Evolutionary conservation across 768 basidiomycete species (phyloP).

Genomic region (Holtermanniella nyarrowii): DNA sequence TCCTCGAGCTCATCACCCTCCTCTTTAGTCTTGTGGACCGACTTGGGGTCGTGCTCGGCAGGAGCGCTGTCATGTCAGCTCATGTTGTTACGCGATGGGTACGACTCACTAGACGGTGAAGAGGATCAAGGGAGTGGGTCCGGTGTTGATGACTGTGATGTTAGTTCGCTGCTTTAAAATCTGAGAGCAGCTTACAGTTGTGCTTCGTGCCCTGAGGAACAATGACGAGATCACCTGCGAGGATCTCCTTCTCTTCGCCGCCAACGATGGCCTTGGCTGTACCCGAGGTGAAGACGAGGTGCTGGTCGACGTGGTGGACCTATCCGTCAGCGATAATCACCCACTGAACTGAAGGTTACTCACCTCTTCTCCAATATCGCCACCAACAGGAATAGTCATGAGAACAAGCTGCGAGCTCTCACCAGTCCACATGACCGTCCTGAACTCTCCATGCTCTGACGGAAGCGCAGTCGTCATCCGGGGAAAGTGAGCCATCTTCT

Average conservation of each 20-base stretch:
- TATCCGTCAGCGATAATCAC: slow-evolving; percentile 3
- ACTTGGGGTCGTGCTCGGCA: slow-evolving; percentile 37
- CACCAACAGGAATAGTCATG: slow-evolving; percentile 43
- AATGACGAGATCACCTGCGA: slow-evolving; percentile 42
- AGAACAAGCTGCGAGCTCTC: slow-evolving; percentile 40
- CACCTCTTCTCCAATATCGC: slow-evolving; percentile 43
- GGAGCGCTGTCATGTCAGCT: slow-evolving; percentile 19
- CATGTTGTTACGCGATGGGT: not conserved
- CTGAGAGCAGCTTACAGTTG: slow-evolving; percentile 25
- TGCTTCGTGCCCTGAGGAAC: slow-evolving; percentile 43
- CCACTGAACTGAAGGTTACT: slow-evolving; percentile 6
- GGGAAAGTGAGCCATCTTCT: slow-evolving; percentile 39
- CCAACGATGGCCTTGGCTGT: slow-evolving; percentile 40
- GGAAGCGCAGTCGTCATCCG: slow-evolving; percentile 36
- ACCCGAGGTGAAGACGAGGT: slow-evolving; percentile 42
- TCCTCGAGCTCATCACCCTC: slow-evolving; percentile 42
- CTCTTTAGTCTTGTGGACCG: slow-evolving; percentile 42
- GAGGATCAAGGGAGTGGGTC: slow-evolving; percentile 38
- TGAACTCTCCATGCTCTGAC: slow-evolving; percentile 36
- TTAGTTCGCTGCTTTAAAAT: not conserved
- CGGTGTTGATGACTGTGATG: slow-evolving; percentile 36
- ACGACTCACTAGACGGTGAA: slow-evolving; percentile 39
- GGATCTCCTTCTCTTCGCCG: slow-evolving; percentile 42
- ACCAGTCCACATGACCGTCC: slow-evolving; percentile 41
- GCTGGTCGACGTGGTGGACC: slow-evolving; percentile 42